Evolutionary conservation across 2,329 filamentous ascomycete genomes (phyloP).

Genomic region (Parafenestella ontariensis): DNA sequence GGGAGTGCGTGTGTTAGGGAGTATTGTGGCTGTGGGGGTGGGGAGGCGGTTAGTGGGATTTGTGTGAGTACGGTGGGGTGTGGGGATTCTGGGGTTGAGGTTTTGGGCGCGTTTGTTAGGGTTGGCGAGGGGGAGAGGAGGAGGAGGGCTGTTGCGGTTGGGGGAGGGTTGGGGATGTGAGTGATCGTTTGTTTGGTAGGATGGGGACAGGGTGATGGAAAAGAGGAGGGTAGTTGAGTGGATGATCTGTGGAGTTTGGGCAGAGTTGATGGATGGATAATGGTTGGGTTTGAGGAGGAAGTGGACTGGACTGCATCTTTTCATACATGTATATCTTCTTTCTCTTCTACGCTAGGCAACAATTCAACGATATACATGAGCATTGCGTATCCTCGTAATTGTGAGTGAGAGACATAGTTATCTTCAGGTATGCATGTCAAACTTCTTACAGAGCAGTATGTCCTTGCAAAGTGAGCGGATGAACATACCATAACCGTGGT

Average conservation of each 20-base stretch:
- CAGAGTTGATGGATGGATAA: too few species aligned
- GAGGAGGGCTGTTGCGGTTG: constrained; percentile 4
- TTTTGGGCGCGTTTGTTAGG: constrained; percentile 20
- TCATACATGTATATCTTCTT: too few species aligned
- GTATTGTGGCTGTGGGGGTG: constrained; percentile 19
- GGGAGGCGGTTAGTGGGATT: constrained; percentile 13
- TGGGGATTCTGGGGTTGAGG: constrained; percentile 16
- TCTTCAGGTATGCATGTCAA: too few species aligned
- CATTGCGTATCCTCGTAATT: background rate
- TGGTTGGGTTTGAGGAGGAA: too few species aligned
- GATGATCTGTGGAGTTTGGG: too few species aligned
- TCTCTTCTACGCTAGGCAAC: background rate
- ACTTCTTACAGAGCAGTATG: too few species aligned
- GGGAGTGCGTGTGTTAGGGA: constrained; percentile 26
- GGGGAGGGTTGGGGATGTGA: constrained; percentile 1
- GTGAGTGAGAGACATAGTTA: too few species aligned
- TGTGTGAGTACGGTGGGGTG: constrained; percentile 30
- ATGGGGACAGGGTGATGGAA: too few species aligned
- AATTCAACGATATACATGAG: background rate
- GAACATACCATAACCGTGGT: too few species aligned
- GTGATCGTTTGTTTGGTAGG: background rate
- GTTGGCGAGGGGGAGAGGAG: constrained; percentile 22
- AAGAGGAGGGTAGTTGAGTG: too few species aligned
- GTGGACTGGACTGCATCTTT: too few species aligned
- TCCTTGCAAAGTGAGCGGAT: too few species aligned